Base-by-base conservation (phyloP, 2,329 filamentous ascomycete genomes). In the Epichloe sibirici region DNA sequence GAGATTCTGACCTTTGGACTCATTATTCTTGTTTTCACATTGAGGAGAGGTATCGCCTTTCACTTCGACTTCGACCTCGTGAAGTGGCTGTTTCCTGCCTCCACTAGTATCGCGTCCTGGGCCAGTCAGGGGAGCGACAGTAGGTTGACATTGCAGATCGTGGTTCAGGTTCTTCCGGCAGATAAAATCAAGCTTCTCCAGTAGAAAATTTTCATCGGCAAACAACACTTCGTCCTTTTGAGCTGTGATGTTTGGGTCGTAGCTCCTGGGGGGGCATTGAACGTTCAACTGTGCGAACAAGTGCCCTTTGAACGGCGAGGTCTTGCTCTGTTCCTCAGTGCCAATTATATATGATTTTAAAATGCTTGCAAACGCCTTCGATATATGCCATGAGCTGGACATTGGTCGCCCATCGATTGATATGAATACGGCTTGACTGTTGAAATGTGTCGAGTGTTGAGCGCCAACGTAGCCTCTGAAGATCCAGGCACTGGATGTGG, bases 161-260 rank as follows among this genome's bases (percentile, higher is more conserved):
- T 50, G 45, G 11, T 42, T 49, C 51, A 80, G 78, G 7, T 71
- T 55, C 5, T 66, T 62, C 34, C 62, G 58, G 23, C 74, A 76
- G 17, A 79, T 61, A 1, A 57, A 57, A 37, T 71, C 69, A 48
- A 81, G 80, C 17, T 71, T 64, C n/a, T 68, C 58, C 2, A 79
- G 56, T 0, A 80, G 45, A 2, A 51, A 48, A 2, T 64, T 47
- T 56, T 82, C 76, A 49, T 87, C 71, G 4, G 70, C 71, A 60
- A 90, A 89, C 1, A 88, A 61, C 2, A 90, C 75, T 59, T 88
- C 80, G 53, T 88, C 81, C 62, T 90, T 90, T 3, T 79, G 72
- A 3, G 85, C 79, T 55, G 88, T 81, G 5, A 90, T 66, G 57
- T 90, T 90, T 1, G 76, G 72, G 65, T 90, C 86, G 59, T 90